phyloP scores from a whole-genome alignment of 805 yeast species.

The Tetrapisispora phaffii region DNA sequence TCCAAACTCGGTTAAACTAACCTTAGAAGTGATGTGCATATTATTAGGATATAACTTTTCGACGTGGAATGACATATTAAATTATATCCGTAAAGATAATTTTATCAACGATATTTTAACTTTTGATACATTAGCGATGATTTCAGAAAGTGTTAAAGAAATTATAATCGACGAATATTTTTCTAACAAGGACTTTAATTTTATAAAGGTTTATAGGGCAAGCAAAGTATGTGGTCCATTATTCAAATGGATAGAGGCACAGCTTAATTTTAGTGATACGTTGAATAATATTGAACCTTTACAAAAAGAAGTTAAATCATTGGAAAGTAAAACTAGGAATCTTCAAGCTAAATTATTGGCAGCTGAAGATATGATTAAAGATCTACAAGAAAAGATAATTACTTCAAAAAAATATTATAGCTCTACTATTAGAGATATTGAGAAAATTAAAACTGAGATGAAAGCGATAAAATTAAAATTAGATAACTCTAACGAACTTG shows the following conservation, averaged over 20 bases:
- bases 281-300: slow-evolving; percentile 67
- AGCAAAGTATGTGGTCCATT: slow-evolving; percentile 94
- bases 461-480: slow-evolving; percentile 48
- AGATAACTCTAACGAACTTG: slow-evolving; percentile 47
- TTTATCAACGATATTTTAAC: slow-evolving; percentile 75
- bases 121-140: slow-evolving; percentile 52
- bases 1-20: slow-evolving; percentile 74
- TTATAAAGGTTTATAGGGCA: slow-evolving; percentile 72
- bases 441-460: slow-evolving; percentile 66
- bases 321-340: slow-evolving; percentile 52
- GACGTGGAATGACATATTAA: slow-evolving; percentile 77
- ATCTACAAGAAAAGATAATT: slow-evolving; percentile 61
- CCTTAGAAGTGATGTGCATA: slow-evolving; percentile 80
- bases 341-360: slow-evolving; percentile 65
- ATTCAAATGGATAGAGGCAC: slow-evolving; percentile 82
- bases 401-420: slow-evolving; percentile 61
- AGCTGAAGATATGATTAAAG: slow-evolving; percentile 70
- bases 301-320: slow-evolving; percentile 46
- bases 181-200: slow-evolving; percentile 53
- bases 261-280: slow-evolving; percentile 64
- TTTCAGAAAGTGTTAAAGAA: slow-evolving; percentile 43
- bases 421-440: slow-evolving; percentile 65
- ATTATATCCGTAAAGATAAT: slow-evolving; percentile 73
- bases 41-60: slow-evolving; percentile 60
- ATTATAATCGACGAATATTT: slow-evolving; percentile 54